Evolutionary conservation across 2,329 filamentous ascomycete genomes (phyloP).

Genomic region (Alternaria arbusti): DNA sequence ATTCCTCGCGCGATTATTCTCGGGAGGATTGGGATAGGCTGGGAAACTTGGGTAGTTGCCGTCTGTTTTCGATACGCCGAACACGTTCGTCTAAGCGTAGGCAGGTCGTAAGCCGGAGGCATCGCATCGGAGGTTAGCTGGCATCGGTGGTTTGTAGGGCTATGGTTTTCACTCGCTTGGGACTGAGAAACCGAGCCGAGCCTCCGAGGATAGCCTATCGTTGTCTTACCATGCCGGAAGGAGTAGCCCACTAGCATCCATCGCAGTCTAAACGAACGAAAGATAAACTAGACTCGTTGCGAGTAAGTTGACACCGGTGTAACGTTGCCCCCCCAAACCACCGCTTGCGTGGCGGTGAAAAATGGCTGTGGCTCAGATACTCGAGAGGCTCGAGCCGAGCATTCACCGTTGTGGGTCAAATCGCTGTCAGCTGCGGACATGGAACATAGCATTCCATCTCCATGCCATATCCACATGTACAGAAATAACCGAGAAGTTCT

Average conservation of each 20-base stretch:
- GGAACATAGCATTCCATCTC: neutral
- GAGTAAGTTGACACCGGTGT: neutral
- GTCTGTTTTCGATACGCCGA: neutral
- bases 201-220: neutral
- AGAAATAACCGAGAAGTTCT: constrained; percentile 3
- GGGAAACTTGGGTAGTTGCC: neutral
- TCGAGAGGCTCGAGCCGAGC: neutral
- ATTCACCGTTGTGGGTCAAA: neutral
- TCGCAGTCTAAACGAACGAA: neutral
- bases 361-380: neutral
- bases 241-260: neutral
- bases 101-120: neutral
- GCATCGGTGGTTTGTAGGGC: neutral
- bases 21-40: constrained; percentile 5
- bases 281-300: neutral
- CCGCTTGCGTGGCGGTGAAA: constrained; percentile 2
- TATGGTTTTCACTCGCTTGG: neutral
- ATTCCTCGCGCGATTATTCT: constrained; percentile 1
- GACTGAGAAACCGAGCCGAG: neutral
- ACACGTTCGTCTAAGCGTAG: neutral
- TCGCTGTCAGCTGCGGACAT: neutral
- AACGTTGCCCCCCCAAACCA: neutral
- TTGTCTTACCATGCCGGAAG: neutral
- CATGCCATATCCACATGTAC: constrained; percentile 1
- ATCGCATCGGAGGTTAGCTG: neutral